Evolutionary conservation across 352 stramenopile species (phyloP).

Genomic region (Peronospora belbahrii): DNA sequence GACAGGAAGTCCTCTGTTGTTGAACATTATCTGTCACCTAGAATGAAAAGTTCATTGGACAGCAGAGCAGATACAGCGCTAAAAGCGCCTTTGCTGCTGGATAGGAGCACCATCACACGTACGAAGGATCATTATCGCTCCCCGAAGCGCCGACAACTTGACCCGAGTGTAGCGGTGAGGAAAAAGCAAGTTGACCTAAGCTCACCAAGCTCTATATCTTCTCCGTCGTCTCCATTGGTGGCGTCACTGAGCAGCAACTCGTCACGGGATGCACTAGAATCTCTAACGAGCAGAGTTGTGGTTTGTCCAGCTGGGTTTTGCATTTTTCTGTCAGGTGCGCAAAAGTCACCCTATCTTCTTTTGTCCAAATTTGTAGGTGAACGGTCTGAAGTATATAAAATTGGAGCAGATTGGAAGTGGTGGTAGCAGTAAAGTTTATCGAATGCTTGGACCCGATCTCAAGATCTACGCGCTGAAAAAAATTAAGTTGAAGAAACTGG

Average conservation of each 20-base stretch:
- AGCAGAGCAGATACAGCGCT: slow-evolving; percentile 1
- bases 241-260: slow-evolving; percentile 22
- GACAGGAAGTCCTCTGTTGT: not conserved
- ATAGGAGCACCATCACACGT: slow-evolving; percentile 1
- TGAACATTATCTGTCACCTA: slow-evolving; percentile 5
- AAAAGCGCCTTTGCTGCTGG: not conserved
- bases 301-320: slow-evolving; percentile 17
- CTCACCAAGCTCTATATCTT: slow-evolving; percentile 49
- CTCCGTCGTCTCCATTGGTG: slow-evolving; percentile 40
- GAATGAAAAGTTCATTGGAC: slow-evolving; percentile 9
- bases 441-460: slow-evolving; percentile 88
- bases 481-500: slow-evolving; percentile 92
- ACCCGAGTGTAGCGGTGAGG: slow-evolving; percentile 10
- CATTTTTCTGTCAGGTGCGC: not conserved
- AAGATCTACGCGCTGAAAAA: slow-evolving; percentile 97
- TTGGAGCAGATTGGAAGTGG: slow-evolving; percentile 95
- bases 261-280: slow-evolving; percentile 39
- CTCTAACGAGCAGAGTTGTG: slow-evolving; percentile 49
- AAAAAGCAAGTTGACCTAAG: slow-evolving; percentile 29
- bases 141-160: slow-evolving; percentile 39
- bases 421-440: slow-evolving; percentile 96
- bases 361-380: slow-evolving; percentile 49
- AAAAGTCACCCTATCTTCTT: not conserved
- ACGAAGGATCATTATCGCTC: slow-evolving; percentile 35
- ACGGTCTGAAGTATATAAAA: slow-evolving; percentile 90